Evolutionary conservation across 2,329 filamentous ascomycete genomes (phyloP), one percentile per base, ranked within the genome.

Genomic region (Colletotrichum ledebouriae): DNA sequence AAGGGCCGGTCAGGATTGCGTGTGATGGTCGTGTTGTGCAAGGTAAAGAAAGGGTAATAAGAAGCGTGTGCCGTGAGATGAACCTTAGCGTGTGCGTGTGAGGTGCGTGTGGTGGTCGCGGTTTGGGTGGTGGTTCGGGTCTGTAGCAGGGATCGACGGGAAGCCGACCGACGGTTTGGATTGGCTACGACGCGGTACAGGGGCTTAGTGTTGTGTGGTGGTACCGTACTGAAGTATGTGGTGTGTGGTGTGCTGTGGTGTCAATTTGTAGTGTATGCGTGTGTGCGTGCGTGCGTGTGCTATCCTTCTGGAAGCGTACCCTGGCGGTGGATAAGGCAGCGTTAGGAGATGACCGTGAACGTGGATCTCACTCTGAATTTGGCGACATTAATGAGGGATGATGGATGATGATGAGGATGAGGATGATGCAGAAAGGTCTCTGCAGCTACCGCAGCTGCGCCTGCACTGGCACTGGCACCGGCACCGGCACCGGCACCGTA

Each of bases 121-220:
- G 59, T 56, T 49, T 34, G 41, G 47, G 49, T 60, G 29, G 44
- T 67, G 47, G 34, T 44, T 47, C 9, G 49, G 29, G 49, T 52
- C 49, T 52, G 33, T 50, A 33, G 56, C 65, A 68, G 65, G 65
- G 66, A 62, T 57, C 39, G 62, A 56, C 61, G 62, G 62, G 62
- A 60, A 52, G 25, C 47, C 15, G 33, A 39, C n/a, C 44, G 63
- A 25, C 37, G 6, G 49, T 37, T 46, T 49, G 20, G 50, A 69
- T 69, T 69, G 66, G 66, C 29, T 20, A 58, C 61, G 44, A 67
- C 66, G 62, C 62, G 66, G 56, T 69, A 52, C 53, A 37, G 53
- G 9, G 20, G 17, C 7, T 50, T 29, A 25, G 37, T 65, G 50
- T 12, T 52, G 44, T 39, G 42, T 57, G 42, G 29, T 29, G 29